These are phyloP conservation scores for Neofusicoccum laricinum DNA, from an alignment of 2,329 filamentous ascomycete genomes.

Conservation along the genomic window DNA sequence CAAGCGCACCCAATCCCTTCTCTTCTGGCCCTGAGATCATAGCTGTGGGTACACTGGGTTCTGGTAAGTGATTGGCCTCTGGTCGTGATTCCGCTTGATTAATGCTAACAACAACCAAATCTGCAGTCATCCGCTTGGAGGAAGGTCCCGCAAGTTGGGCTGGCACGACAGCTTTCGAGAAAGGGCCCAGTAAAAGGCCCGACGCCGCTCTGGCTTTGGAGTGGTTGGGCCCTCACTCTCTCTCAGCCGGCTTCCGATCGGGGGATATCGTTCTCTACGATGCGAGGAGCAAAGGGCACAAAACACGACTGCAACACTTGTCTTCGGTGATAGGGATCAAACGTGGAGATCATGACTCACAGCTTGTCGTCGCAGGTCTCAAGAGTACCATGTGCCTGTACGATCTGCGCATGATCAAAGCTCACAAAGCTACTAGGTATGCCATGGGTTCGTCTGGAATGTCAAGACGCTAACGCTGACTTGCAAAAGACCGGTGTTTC, in stretches of 20 bases:
- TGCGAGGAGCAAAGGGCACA: neutral
- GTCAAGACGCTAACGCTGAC: neutral
- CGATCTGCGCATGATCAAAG: conserved; percentile 19
- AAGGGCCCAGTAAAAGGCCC: neutral
- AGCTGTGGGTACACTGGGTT: neutral
- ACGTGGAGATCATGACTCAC: conserved; percentile 3
- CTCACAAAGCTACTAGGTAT: conserved; percentile 21
- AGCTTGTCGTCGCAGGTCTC: conserved; percentile 18
- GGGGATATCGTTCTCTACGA: conserved; percentile 13
- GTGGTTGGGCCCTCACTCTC: conserved; percentile 1
- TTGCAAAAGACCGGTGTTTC: conserved; percentile 26
- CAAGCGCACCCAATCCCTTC: neutral
- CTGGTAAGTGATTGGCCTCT: neutral
- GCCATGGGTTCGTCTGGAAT: conserved; percentile 14
- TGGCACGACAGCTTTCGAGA: neutral
- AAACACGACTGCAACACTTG: neutral
- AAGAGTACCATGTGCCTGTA: conserved; percentile 18
- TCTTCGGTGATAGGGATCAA: conserved; percentile 8
- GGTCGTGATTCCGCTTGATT: neutral
- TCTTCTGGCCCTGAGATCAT: neutral
- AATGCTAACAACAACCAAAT: neutral
- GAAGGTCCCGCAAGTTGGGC: neutral
- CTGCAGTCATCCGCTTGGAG: neutral
- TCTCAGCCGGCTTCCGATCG: conserved; percentile 5
- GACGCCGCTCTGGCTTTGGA: conserved; percentile 3